phyloP scores from a whole-genome alignment of 805 yeast genomes.

The Candida palmyrensis region DNA sequence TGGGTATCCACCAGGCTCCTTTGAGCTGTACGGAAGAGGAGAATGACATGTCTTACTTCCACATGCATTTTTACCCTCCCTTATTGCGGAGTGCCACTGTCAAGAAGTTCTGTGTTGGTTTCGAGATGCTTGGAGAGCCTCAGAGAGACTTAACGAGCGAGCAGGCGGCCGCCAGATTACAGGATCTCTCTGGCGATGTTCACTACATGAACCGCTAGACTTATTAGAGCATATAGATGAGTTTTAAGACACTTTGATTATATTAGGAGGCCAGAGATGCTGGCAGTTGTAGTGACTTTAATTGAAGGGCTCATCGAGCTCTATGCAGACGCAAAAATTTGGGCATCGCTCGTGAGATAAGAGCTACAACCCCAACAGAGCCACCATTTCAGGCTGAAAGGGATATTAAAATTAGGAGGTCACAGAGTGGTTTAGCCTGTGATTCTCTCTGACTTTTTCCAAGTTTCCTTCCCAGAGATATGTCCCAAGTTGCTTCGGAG shows the following conservation, averaged over 20 bases:
- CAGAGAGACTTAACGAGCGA: constrained; percentile 68
- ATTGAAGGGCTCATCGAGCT: too few species aligned
- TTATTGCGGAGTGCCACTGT: constrained; percentile 70
- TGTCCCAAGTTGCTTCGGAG: too few species aligned
- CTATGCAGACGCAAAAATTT: too few species aligned
- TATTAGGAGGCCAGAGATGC: too few species aligned
- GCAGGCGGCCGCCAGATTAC: constrained; percentile 55
- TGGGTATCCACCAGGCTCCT: constrained; percentile 80
- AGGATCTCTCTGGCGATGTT: constrained; percentile 33
- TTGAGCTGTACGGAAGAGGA: constrained; percentile 39
- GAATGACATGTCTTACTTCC: constrained; percentile 46
- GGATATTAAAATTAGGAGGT: too few species aligned
- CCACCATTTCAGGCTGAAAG: too few species aligned
- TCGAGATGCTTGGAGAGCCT: constrained; percentile 63
- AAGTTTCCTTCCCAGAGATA: too few species aligned
- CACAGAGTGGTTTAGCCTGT: too few species aligned
- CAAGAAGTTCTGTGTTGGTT: constrained; percentile 71
- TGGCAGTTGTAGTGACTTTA: too few species aligned
- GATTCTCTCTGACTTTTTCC: too few species aligned
- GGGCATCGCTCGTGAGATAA: too few species aligned
- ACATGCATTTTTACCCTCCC: constrained; percentile 79
- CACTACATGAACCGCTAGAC: constrained; percentile 23
- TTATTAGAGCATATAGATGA: not conserved
- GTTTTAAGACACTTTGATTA: not conserved
- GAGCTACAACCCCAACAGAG: too few species aligned